phyloP scores from a whole-genome alignment of 1,139 yeast genomes.

The Saccharomyces pastorianus region DNA sequence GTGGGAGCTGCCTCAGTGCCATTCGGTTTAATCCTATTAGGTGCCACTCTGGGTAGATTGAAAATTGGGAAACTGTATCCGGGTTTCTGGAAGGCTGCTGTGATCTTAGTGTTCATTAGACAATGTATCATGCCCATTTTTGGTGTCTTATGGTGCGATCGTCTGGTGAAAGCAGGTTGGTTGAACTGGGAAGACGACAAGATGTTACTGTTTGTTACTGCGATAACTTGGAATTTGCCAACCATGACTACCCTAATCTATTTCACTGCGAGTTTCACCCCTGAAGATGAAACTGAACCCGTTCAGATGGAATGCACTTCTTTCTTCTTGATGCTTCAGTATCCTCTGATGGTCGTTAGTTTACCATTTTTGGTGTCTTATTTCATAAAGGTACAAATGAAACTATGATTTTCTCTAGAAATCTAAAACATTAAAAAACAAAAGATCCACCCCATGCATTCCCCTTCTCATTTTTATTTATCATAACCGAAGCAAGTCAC shows the following conservation, averaged over 20 bases:
- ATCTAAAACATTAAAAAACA: background rate
- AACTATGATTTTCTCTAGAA: conserved; percentile 5
- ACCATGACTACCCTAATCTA: conserved; percentile 67
- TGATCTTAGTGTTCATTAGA: conserved; percentile 39
- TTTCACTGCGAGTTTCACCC: conserved; percentile 69
- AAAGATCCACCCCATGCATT: background rate
- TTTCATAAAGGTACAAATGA: conserved; percentile 35
- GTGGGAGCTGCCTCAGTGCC: conserved; percentile 88
- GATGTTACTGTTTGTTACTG: conserved; percentile 58
- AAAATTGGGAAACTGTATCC: conserved; percentile 50
- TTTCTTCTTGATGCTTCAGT: conserved; percentile 53
- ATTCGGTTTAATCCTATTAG: conserved; percentile 67
- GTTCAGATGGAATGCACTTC: conserved; percentile 71
- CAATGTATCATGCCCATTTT: conserved; percentile 52
- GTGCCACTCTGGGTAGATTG: conserved; percentile 78
- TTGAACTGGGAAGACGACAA: conserved; percentile 44
- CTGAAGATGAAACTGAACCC: conserved; percentile 49
- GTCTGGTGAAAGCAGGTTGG: conserved; percentile 42
- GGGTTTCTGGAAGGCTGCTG: conserved; percentile 62
- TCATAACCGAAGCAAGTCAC: background rate
- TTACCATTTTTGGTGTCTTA: conserved; percentile 63
- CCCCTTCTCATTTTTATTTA: background rate
- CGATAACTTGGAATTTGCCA: conserved; percentile 58
- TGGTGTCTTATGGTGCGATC: conserved; percentile 50
- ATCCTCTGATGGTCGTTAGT: conserved; percentile 48